Base-by-base conservation (phyloP, 2,329 filamentous ascomycete genomes). In the Cladophialophora psammophila region DNA sequence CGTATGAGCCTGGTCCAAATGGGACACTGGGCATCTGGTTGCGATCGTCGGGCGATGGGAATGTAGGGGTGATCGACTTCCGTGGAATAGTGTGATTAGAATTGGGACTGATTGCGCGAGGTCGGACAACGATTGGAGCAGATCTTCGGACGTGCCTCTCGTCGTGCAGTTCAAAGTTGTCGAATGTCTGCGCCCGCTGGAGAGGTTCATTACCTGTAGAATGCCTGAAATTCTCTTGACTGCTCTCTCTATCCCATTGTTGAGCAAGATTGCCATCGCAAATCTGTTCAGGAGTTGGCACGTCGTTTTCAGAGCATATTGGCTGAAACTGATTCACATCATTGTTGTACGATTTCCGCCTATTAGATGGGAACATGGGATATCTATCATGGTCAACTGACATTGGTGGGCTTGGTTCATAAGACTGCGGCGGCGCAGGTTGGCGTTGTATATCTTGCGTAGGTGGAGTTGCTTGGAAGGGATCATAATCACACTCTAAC, bases 1-100 rank as follows among this genome's bases (percentile, higher is more conserved):
- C 85, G 72, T 87, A 90, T 55, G 83, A 85, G 74, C 90, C 88
- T 0, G 88, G 88, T 5, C 83, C 84, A 74, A 88, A 90, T 0
- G 87, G 86, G 4, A 84, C 79, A 15, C 79, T 79, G 5, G 82
- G 80, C 9, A 80, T 62, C 31, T 38, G 68, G 31, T 77, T 75
- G 53, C 78, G 78, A 58, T 81, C 78, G 52, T 76, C 76, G 57
- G 72, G 75, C 69, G 59, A 78, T 69, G 69, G 80, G 69, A 87
- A 87, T 2, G 81, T 81, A 10, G 87, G 86, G 62, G 86, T 88
- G 13, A 89, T 80, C 0, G 87, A 88, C 74, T 89, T 89, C 15
- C 87, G 82, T 7, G 80, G 80, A 20, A 71, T 71, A 5, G 5
- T 70, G 71, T 75, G 60, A 40, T 45, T 35, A 76, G 78, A 34